Conservation (phyloP, 306 rosid genomes). For the Phaseolus lunatus region DNA sequence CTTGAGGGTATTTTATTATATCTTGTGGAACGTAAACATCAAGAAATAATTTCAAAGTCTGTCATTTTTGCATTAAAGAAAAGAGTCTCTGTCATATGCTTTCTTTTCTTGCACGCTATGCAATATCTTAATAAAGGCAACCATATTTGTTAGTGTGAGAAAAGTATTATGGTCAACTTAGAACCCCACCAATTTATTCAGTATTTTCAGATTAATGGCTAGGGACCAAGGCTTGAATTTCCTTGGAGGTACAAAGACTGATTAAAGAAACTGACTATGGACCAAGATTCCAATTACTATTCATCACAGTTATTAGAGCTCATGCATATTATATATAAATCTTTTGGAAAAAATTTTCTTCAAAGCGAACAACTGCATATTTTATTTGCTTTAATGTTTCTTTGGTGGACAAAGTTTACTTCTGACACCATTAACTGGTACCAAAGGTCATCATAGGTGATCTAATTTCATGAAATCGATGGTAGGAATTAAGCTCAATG, state of each 20-base stretch:
- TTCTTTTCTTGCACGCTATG: constrained; percentile 21
- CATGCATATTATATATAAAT: neutral
- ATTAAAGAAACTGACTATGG: neutral
- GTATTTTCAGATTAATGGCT: neutral
- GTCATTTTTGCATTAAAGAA: too few relatives aligned
- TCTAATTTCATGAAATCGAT: neutral
- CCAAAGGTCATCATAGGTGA: neutral
- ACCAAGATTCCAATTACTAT: neutral
- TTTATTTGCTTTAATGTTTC: neutral
- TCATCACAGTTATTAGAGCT: neutral
- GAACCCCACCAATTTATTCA: neutral
- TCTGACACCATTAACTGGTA: neutral
- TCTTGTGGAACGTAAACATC: neutral
- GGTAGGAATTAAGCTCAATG: neutral
- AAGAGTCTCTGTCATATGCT: neutral
- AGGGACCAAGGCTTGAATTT: neutral
- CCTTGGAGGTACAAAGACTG: neutral
- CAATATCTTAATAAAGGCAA: neutral
- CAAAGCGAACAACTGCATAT: neutral
- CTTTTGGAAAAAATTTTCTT: neutral
- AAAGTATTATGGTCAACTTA: neutral
- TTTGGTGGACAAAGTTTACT: neutral
- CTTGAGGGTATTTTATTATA: neutral
- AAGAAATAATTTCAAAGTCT: neutral
- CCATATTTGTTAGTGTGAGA: neutral